Percentiles rank a stretch among this genome's conserved stretches.
phyloP scores from a whole-genome alignment of 1,284 basidiomycete species.

The Boletellus deceptivus region DNA sequence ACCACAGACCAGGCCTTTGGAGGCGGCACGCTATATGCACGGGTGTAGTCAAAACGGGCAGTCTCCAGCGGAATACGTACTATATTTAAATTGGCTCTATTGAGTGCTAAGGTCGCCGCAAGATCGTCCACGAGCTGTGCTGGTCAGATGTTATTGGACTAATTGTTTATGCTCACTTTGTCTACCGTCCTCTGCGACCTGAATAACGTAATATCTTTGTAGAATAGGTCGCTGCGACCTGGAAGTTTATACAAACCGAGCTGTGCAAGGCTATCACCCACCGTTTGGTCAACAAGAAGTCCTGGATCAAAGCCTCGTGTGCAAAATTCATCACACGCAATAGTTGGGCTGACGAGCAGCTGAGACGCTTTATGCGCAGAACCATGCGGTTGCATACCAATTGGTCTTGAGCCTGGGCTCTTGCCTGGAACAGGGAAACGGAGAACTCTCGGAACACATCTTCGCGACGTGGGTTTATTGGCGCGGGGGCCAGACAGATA shows the following conservation, averaged over 20 bases:
- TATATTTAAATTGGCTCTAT: constrained; percentile 76
- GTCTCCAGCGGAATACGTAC: constrained; percentile 41
- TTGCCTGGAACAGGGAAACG: constrained; percentile 35
- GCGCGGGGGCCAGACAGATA: neutral
- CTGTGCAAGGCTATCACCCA: constrained; percentile 25
- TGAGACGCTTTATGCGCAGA: neutral
- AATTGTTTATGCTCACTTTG: constrained; percentile 43
- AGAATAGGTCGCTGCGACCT: constrained; percentile 75
- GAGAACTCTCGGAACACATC: constrained; percentile 21
- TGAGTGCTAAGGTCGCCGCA: constrained; percentile 74
- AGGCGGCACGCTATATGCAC: constrained; percentile 67
- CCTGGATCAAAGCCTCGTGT: constrained; percentile 59
- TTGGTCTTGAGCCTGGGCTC: constrained; percentile 47
- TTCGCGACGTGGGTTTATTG: constrained; percentile 14
- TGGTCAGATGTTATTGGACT: constrained; percentile 2
- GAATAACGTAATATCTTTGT: constrained; percentile 79
- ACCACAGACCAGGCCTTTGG: constrained; percentile 84
- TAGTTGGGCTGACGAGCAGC: constrained; percentile 55
- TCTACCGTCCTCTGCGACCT: constrained; percentile 73
- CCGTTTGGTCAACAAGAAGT: constrained; percentile 68
- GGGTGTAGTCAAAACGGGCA: constrained; percentile 7
- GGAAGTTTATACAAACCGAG: constrained; percentile 1
- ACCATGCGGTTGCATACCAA: constrained; percentile 42
- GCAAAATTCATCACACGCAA: constrained; percentile 59
- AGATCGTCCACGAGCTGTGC: constrained; percentile 85